Conservation (phyloP, 1,284 basidiomycete species). For the Volvariella surrecta region DNA sequence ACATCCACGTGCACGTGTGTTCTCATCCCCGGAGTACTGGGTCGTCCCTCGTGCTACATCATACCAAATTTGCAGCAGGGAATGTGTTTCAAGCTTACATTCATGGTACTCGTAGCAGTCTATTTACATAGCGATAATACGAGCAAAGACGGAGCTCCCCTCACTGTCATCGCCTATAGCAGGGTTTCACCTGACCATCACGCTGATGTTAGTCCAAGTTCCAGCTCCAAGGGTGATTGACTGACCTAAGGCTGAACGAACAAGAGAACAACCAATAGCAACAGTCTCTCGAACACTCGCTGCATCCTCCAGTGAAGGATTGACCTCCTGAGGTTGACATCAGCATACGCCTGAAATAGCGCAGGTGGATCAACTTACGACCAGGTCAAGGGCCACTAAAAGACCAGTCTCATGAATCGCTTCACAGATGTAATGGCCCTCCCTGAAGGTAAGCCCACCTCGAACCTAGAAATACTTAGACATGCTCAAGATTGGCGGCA, state of each 20-base stretch:
- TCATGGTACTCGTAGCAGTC: too few relatives aligned
- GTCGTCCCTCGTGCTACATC: too few relatives aligned
- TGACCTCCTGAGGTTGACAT: conserved; percentile 73
- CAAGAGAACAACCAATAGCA: conserved; percentile 88
- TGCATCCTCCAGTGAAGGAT: conserved; percentile 78
- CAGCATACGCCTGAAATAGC: neutral
- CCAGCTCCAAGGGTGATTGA: neutral
- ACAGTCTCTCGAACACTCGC: conserved; percentile 82
- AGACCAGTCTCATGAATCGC: conserved; percentile 90
- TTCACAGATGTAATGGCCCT: conserved; percentile 97
- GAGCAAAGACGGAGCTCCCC: too few relatives aligned
- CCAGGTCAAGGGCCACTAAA: conserved; percentile 86
- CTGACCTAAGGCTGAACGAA: conserved; percentile 82
- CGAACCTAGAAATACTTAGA: conserved; percentile 50
- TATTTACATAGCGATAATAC: too few relatives aligned
- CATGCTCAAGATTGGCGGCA: neutral
- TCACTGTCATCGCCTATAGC: too few relatives aligned
- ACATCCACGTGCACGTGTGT: too few relatives aligned
- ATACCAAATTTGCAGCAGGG: too few relatives aligned
- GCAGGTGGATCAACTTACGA: conserved; percentile 43
- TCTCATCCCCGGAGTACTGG: too few relatives aligned
- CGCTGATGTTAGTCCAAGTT: neutral
- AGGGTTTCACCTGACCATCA: conserved; percentile 30
- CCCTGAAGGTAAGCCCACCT: conserved; percentile 94
- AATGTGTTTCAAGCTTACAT: too few relatives aligned